phyloP scores from a whole-genome alignment of 225 moss, liverwort and hornwort genomes.

The Marchantia paleacea region DNA sequence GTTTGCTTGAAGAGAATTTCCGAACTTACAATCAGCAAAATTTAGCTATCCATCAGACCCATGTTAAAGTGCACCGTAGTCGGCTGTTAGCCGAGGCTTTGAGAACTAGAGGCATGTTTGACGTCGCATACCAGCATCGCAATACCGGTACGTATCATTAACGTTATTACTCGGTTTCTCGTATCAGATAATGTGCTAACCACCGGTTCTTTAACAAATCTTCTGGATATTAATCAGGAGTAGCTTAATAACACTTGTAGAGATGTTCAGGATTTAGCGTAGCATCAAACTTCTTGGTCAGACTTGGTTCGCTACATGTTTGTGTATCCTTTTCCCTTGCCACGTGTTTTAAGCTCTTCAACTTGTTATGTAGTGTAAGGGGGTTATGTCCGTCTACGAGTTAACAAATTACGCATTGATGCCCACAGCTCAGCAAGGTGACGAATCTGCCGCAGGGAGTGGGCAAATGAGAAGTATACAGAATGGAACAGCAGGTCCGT shows the following conservation, averaged over 20 bases:
- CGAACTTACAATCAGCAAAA: constrained; percentile 10
- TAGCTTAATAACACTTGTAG: not conserved
- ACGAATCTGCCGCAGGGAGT: constrained; percentile 15
- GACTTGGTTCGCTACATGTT: not conserved
- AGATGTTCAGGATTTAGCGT: not conserved
- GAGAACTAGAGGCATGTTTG: constrained; percentile 30
- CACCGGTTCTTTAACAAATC: too few species aligned
- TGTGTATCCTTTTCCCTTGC: not conserved
- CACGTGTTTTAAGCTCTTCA: not conserved
- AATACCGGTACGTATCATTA: not conserved
- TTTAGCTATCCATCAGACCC: constrained; percentile 6
- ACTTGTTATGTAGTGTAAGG: not conserved
- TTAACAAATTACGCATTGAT: not conserved
- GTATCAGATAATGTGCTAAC: too few species aligned
- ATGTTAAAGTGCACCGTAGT: constrained; percentile 20
- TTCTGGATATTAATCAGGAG: not conserved
- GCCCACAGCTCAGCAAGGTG: constrained; percentile 18
- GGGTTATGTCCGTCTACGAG: not conserved
- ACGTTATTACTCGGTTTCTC: not conserved
- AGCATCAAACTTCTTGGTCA: not conserved
- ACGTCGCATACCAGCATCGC: constrained; percentile 4
- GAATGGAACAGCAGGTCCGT: not conserved
- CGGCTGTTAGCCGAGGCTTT: constrained; percentile 41
- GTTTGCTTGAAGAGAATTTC: constrained; percentile 14
- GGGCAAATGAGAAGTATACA: constrained; percentile 7